A percentile compares a stretch with the other conserved stretches of the same genome.
Evolutionary conservation across 768 basidiomycete species (phyloP).

Genomic region (Lactarius vividus): DNA sequence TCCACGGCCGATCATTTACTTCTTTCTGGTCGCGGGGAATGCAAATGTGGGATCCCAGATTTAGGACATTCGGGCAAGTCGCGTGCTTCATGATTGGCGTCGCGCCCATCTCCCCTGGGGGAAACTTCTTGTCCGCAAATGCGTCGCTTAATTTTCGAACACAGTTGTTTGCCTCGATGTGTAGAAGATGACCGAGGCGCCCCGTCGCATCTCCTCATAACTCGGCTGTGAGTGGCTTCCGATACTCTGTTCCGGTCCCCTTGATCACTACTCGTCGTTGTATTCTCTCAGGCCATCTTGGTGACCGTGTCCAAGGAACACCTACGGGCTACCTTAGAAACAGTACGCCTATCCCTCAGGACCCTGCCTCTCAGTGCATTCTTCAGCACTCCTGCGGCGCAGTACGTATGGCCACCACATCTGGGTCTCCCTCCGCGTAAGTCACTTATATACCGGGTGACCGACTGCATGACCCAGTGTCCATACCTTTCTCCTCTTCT

Average conservation of each 20-base stretch:
- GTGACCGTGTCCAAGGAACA: slow-evolving; percentile 28
- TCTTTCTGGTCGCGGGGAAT: slow-evolving; percentile 23
- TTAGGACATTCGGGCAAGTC: slow-evolving; percentile 15
- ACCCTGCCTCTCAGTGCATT: slow-evolving; percentile 3
- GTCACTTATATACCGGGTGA: slow-evolving; percentile 15
- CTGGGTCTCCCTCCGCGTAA: slow-evolving; percentile 13
- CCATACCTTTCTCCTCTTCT: background rate
- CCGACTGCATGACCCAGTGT: background rate
- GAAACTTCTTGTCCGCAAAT: slow-evolving; percentile 19
- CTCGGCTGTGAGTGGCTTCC: slow-evolving; percentile 9
- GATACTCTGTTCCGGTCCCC: slow-evolving; percentile 24
- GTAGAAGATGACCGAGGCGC: slow-evolving; percentile 10
- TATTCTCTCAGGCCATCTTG: slow-evolving; percentile 10
- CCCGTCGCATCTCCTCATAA: slow-evolving; percentile 23
- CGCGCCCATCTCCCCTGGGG: slow-evolving; percentile 17
- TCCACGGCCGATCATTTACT: slow-evolving; percentile 26
- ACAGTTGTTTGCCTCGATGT: slow-evolving; percentile 20
- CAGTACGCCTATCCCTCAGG: slow-evolving; percentile 1
- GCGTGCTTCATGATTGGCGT: slow-evolving; percentile 27
- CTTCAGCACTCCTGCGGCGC: slow-evolving; percentile 4
- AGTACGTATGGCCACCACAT: slow-evolving; percentile 6
- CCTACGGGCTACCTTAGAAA: slow-evolving; percentile 21
- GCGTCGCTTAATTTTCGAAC: slow-evolving; percentile 23
- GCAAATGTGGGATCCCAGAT: slow-evolving; percentile 19
- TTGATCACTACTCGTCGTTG: slow-evolving; percentile 22